These are phyloP conservation scores for Hemisphaericaspora xylanilytica DNA, from an alignment of 1,139 yeast genomes.

Conservation along the genomic window DNA sequence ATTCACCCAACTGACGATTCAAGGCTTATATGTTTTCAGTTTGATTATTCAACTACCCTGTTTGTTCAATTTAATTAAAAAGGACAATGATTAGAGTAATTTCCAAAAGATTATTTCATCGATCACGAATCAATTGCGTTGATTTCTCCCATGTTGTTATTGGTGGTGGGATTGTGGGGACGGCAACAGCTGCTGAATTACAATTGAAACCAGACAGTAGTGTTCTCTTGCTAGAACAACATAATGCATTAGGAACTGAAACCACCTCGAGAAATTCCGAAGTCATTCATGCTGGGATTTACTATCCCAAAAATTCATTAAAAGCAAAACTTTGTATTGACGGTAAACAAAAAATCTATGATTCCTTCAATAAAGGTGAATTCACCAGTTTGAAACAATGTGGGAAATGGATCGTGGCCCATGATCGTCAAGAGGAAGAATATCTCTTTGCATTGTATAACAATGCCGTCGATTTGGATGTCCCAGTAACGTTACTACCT, in stretches of 20 bases:
- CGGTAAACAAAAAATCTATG: slow-evolving; percentile 70
- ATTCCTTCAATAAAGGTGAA: slow-evolving; percentile 29
- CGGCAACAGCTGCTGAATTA: slow-evolving; percentile 75
- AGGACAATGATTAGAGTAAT: neutral
- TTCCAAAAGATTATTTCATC: slow-evolving; percentile 4
- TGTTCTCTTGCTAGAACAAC: slow-evolving; percentile 69
- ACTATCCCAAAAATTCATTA: slow-evolving; percentile 67
- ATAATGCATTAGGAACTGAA: slow-evolving; percentile 65
- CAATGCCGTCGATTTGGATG: slow-evolving; percentile 51
- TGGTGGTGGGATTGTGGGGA: slow-evolving; percentile 89
- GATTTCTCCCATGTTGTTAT: slow-evolving; percentile 80
- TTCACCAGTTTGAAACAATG: slow-evolving; percentile 53
- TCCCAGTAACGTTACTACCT: slow-evolving; percentile 60
- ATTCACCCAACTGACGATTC: no score
- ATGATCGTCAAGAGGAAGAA: slow-evolving; percentile 54
- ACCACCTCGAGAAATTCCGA: slow-evolving; percentile 88
- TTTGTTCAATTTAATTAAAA: no score
- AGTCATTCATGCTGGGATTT: slow-evolving; percentile 88
- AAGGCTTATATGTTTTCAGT: no score
- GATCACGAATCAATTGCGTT: slow-evolving; percentile 7
- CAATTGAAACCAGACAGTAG: slow-evolving; percentile 39
- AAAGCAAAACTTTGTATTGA: slow-evolving; percentile 68
- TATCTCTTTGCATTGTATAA: slow-evolving; percentile 52
- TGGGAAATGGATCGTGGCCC: slow-evolving; percentile 92
- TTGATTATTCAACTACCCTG: no score